phyloP scores from a whole-genome alignment of 305 asterid species.

The Fraxinus dipetala region DNA sequence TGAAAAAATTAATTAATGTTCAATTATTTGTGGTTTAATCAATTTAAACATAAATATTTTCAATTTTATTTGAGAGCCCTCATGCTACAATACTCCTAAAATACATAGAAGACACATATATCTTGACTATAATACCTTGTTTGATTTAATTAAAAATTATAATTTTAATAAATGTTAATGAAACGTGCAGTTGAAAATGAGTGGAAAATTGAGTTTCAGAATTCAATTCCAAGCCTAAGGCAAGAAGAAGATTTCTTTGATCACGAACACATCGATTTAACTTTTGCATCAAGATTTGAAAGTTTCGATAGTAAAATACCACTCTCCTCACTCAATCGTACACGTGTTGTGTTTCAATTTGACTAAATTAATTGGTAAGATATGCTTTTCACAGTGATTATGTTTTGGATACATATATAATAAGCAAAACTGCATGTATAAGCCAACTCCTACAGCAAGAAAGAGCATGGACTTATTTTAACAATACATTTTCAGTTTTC shows the following conservation, averaged over 20 bases:
- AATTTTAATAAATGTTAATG: neutral
- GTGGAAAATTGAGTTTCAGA: neutral
- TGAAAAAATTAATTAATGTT: neutral
- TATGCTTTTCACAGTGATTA: neutral
- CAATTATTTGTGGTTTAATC: neutral
- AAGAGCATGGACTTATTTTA: neutral
- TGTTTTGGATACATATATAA: neutral
- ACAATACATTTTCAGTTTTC: neutral
- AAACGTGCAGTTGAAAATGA: neutral
- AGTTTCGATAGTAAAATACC: neutral
- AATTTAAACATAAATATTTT: neutral
- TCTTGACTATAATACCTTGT: neutral
- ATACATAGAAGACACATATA: neutral
- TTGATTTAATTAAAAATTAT: neutral
- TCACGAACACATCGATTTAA: neutral
- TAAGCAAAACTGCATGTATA: neutral
- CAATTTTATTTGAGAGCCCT: neutral
- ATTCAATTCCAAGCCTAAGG: neutral
- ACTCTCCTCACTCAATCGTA: neutral
- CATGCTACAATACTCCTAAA: neutral
- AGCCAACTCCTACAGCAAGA: neutral
- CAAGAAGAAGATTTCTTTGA: neutral
- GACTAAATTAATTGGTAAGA: neutral
- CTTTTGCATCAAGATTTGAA: neutral
- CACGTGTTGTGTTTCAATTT: neutral